Conservation (phyloP, 1,284 basidiomycete genomes). For the Cryptococcus sp. region DNA sequence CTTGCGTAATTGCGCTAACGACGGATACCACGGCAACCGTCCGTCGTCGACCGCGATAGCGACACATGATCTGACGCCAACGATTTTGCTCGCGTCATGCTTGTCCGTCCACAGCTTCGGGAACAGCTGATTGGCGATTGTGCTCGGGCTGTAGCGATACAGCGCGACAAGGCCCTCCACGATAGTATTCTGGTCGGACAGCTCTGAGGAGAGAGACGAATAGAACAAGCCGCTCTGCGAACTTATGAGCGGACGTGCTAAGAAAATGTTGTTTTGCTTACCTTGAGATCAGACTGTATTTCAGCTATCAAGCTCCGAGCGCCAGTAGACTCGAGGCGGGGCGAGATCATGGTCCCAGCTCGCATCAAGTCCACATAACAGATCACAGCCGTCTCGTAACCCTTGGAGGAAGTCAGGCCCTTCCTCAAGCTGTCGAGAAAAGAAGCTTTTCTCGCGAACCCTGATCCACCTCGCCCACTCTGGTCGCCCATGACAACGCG, state of each 20-base stretch:
- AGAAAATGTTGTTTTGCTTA: constrained; percentile 37
- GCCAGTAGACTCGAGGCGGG: constrained; percentile 61
- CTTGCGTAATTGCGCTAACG: constrained; percentile 21
- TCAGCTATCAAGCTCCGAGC: constrained; percentile 69
- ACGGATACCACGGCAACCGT: constrained; percentile 38
- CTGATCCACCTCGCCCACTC: constrained; percentile 32
- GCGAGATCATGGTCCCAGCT: constrained; percentile 70
- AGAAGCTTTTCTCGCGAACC: constrained; percentile 52
- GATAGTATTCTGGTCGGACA: constrained; percentile 76
- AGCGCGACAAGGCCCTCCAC: constrained; percentile 72
- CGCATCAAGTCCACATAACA: constrained; percentile 81
- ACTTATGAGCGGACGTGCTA: constrained; percentile 7
- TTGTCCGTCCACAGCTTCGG: constrained; percentile 71
- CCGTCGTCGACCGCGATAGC: constrained; percentile 55
- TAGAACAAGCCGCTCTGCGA: constrained; percentile 45
- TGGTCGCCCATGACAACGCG: constrained; percentile 52
- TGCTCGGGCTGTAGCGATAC: constrained; percentile 67
- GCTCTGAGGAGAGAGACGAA: constrained; percentile 46
- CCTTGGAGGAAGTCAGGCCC: constrained; percentile 37
- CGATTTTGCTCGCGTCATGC: constrained; percentile 76
- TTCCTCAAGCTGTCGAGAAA: constrained; percentile 55
- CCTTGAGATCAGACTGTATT: constrained; percentile 73
- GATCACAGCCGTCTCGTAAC: constrained; percentile 53
- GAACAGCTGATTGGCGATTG: constrained; percentile 61
- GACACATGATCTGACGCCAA: constrained; percentile 69